phyloP scores from a whole-genome alignment of 139 green algal genomes.

The Ulvella scutata region DNA sequence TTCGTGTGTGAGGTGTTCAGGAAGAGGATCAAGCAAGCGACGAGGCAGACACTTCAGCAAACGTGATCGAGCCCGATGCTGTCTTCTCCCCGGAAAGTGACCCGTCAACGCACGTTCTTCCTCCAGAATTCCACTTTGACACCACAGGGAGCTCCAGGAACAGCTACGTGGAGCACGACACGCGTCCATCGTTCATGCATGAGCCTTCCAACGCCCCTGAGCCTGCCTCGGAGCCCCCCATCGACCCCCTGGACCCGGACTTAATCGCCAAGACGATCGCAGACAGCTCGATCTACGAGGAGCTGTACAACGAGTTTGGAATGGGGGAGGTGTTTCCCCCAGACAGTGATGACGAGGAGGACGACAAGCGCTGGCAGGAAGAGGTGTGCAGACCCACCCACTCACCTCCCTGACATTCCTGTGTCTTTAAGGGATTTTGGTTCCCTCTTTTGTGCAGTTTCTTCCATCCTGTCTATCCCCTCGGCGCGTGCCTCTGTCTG shows the following conservation, averaged over 20 bases:
- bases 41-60: background rate
- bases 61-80: background rate
- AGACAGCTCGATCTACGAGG: background rate
- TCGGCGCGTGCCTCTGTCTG: too few relatives aligned
- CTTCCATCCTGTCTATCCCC: too few relatives aligned
- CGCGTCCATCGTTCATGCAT: background rate
- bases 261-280: background rate
- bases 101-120: background rate
- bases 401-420: too few relatives aligned
- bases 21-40: too few relatives aligned
- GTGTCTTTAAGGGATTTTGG: too few relatives aligned
- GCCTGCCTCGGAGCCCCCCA: background rate
- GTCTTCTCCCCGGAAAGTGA: background rate
- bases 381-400: too few relatives aligned
- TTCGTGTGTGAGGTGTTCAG: too few relatives aligned
- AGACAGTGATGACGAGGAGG: background rate
- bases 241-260: slow-evolving; percentile 1
- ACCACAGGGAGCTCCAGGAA: background rate
- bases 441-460: too few relatives aligned
- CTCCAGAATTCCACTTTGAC: background rate
- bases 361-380: background rate
- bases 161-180: background rate
- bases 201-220: background rate
- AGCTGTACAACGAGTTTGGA: background rate
- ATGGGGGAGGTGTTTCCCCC: background rate